Conservation (phyloP, 192 early-diverging fungal genomes). For the Coemansia sp. region DNA sequence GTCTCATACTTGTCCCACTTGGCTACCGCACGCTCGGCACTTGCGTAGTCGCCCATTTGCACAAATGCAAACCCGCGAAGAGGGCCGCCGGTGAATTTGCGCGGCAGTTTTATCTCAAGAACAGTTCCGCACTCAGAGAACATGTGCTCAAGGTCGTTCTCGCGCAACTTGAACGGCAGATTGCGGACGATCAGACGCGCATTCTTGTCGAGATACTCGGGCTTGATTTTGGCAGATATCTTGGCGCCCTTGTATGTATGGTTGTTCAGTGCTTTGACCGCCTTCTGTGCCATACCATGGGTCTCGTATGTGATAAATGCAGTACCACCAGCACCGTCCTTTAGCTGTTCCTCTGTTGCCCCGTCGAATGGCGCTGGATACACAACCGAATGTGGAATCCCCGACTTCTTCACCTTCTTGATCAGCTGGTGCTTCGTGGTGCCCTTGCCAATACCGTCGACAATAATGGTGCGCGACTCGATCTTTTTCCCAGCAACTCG, state of each 20-base stretch:
- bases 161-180: conserved; percentile 72
- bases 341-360: conserved; percentile 43
- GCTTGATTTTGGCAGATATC: conserved; percentile 53
- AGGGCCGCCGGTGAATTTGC: conserved; percentile 71
- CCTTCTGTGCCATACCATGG: conserved; percentile 49
- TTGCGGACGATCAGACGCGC: conserved; percentile 87
- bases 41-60: conserved; percentile 70
- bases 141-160: conserved; percentile 62
- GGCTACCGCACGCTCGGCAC: conserved; percentile 70
- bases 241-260: conserved; percentile 77
- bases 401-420: conserved; percentile 62
- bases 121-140: conserved; percentile 73
- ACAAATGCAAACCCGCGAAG: conserved; percentile 90
- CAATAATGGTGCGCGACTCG: conserved; percentile 36
- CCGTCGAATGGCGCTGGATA: conserved; percentile 57
- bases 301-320: conserved; percentile 46
- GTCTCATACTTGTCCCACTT: conserved; percentile 72
- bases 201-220: conserved; percentile 57
- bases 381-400: conserved; percentile 62
- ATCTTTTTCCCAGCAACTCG: conserved; percentile 11
- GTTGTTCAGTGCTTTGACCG: conserved; percentile 63
- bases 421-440: conserved; percentile 74
- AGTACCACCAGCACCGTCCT: conserved; percentile 43
- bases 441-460: conserved; percentile 59
- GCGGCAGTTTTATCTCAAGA: conserved; percentile 69